Evolutionary conservation across 495 filamentous ascomycete species (phyloP).

Genomic region (Venustampulla echinocandica): DNA sequence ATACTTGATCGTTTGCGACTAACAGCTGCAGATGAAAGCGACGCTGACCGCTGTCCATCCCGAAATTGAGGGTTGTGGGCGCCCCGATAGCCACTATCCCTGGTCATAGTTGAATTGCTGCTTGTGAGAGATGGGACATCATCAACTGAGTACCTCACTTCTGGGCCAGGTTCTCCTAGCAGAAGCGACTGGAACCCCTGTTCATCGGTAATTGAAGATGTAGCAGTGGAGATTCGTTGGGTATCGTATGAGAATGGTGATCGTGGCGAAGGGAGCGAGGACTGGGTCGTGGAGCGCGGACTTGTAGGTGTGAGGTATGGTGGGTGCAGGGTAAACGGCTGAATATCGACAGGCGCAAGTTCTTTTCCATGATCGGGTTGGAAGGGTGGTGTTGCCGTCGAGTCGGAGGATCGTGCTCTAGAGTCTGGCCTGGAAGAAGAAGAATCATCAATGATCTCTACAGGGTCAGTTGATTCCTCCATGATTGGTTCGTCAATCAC

Average conservation of each 20-base stretch:
- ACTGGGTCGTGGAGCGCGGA: slow-evolving; percentile 44
- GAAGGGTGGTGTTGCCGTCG: slow-evolving; percentile 48
- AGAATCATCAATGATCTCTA: slow-evolving; percentile 35
- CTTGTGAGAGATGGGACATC: slow-evolving; percentile 83
- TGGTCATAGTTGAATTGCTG: slow-evolving; percentile 78
- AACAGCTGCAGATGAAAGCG: slow-evolving; percentile 56
- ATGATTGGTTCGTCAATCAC: slow-evolving; percentile 36
- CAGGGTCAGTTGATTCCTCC: slow-evolving; percentile 29
- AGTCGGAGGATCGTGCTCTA: slow-evolving; percentile 40
- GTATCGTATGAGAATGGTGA: slow-evolving; percentile 58
- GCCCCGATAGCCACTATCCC: slow-evolving; percentile 37
- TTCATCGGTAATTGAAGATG: slow-evolving; percentile 62
- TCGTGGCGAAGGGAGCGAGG: slow-evolving; percentile 47
- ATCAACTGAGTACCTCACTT: slow-evolving; percentile 67
- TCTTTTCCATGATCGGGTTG: slow-evolving; percentile 46
- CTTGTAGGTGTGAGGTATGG: slow-evolving; percentile 41
- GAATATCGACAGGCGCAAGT: slow-evolving; percentile 42
- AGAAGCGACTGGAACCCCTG: slow-evolving; percentile 51
- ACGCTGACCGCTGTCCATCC: slow-evolving; percentile 57
- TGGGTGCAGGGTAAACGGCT: slow-evolving; percentile 33
- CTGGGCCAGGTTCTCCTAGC: slow-evolving; percentile 53
- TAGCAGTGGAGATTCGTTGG: slow-evolving; percentile 60
- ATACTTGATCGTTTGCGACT: slow-evolving; percentile 75
- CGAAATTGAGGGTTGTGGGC: slow-evolving; percentile 26
- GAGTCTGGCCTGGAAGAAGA: slow-evolving; percentile 27